Conservation (phyloP, 306 rosid genomes). For the Albizia julibrissin region DNA sequence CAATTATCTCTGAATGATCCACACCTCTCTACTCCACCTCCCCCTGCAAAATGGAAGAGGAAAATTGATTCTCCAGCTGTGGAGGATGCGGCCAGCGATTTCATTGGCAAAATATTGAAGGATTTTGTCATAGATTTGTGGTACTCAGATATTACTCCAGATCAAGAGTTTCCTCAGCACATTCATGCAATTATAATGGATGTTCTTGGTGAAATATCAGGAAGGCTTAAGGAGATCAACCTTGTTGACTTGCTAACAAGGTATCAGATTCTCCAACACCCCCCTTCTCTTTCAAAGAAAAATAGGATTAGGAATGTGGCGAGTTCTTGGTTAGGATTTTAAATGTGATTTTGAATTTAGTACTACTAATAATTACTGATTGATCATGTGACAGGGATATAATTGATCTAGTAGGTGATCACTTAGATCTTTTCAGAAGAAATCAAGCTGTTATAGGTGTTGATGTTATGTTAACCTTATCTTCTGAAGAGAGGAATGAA, state of each 20-base stretch:
- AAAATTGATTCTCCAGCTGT: conserved; percentile 79
- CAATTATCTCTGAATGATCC: conserved; percentile 73
- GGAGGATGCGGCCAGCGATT: conserved; percentile 79
- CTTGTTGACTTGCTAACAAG: conserved; percentile 91
- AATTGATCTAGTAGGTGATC: conserved; percentile 83
- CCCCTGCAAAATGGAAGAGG: conserved; percentile 80
- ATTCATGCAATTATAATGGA: conserved; percentile 83
- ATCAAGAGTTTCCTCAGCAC: conserved; percentile 80
- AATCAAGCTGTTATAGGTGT: conserved; percentile 91
- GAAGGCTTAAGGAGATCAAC: conserved; percentile 82
- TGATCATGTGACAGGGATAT: conserved; percentile 69
- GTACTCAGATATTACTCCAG: conserved; percentile 85
- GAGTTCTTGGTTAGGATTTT: conserved; percentile 28
- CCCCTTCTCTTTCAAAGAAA: conserved; percentile 16
- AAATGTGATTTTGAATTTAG: background rate
- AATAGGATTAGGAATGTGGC: conserved; percentile 2
- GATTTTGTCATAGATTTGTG: conserved; percentile 91
- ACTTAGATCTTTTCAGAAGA: conserved; percentile 94
- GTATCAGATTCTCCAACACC: conserved; percentile 42
- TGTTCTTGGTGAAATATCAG: conserved; percentile 82
- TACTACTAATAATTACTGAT: conserved; percentile 7
- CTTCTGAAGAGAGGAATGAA: conserved; percentile 95
- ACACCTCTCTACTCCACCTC: conserved; percentile 55
- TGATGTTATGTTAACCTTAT: conserved; percentile 88
- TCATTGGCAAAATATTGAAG: conserved; percentile 80